A percentile compares a stretch with the other conserved stretches of the same genome.
Conservation (phyloP, 805 yeast genomes). For the Helenozyma rhizophorensis region DNA sequence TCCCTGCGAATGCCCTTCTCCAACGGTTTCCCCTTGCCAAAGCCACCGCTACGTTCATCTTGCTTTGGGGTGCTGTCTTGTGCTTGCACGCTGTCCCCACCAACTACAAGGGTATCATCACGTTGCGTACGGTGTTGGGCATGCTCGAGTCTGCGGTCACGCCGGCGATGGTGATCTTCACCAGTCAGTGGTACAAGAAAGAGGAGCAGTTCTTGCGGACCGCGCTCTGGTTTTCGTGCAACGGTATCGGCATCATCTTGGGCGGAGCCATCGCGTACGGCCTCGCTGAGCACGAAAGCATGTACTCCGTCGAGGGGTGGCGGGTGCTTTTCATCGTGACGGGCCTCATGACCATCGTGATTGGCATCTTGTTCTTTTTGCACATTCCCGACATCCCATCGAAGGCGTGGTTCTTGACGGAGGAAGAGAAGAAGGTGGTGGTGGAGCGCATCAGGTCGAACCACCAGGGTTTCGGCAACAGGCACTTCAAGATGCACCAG, state of each 20-base stretch:
- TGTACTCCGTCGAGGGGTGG: slow-evolving; percentile 52
- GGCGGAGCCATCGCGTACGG: slow-evolving; percentile 53
- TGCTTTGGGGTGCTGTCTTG: slow-evolving; percentile 61
- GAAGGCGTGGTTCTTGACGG: slow-evolving; percentile 40
- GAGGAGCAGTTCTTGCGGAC: slow-evolving; percentile 34
- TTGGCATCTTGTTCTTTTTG: slow-evolving; percentile 44
- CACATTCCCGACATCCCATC: slow-evolving; percentile 56
- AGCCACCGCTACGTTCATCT: slow-evolving; percentile 42
- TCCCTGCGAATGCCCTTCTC: slow-evolving; percentile 41
- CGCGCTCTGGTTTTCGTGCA: slow-evolving; percentile 33
- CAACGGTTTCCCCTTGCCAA: slow-evolving; percentile 59
- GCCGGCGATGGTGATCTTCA: slow-evolving; percentile 54
- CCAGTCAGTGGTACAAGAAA: slow-evolving; percentile 54
- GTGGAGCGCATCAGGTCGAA: slow-evolving; percentile 51
- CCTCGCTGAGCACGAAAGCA: slow-evolving; percentile 31
- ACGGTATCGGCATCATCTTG: slow-evolving; percentile 34
- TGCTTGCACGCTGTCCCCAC: slow-evolving; percentile 49
- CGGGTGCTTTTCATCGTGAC: slow-evolving; percentile 53
- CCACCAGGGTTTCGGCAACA: slow-evolving; percentile 57
- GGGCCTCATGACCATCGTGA: slow-evolving; percentile 53
- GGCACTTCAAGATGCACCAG: slow-evolving; percentile 51
- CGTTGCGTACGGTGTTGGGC: slow-evolving; percentile 49
- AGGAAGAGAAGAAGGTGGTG: slow-evolving; percentile 37
- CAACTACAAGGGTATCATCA: slow-evolving; percentile 41
- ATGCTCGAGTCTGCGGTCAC: slow-evolving; percentile 49